Base-by-base conservation (phyloP, 192 early-diverging fungal genomes). In the Coemansia sp. region DNA sequence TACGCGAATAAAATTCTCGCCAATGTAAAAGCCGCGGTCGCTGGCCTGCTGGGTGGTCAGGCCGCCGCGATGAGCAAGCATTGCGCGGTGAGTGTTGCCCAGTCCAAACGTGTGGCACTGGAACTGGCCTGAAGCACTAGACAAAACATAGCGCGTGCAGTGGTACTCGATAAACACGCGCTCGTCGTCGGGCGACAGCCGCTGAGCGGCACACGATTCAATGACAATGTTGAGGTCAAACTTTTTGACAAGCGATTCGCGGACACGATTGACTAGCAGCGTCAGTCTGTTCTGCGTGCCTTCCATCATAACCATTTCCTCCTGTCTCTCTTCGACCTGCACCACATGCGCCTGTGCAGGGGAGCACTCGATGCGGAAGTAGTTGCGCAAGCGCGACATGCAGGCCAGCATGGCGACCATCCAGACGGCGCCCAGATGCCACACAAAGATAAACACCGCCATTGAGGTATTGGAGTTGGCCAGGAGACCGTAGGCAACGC, bases 361-460 rank as follows among this genome's bases (percentile, higher is more conserved):
- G n/a, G 77, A 63, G 18, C 84, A 83, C 52, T 86, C 86, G 55
- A 88, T 73, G n/a, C 89, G 83, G 80, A 91, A 94, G 71, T 87
- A 91, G 64, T 88, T 89, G 60, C 87, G 84, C n/a, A 88, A 59
- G 8, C 77, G 67, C 50, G 63, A 45, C 40, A 79, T 73, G 55
- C 57, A 69, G 1, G 81, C 61, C 56, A 87, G 77, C 31, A 92
- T 52, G 5, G 73, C 63, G 5, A 86, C 63, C 60, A 92, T 85
- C 92, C 91, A 92, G n/a, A 88, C 64, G n/a, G 75, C 85, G 7
- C 84, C 71, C 34, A 92, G 45, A 62, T 92, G 89, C 92, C 92
- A 94, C 17, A 91, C 80, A 49, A 89, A 74, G 61, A 89, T 87
- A 71, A 92, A 89, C 38, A 88, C 85, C 17, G 82, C 72, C 18